Evolutionary conservation across 139 green algal species (phyloP).

Genomic region (Asterochloris erici): DNA sequence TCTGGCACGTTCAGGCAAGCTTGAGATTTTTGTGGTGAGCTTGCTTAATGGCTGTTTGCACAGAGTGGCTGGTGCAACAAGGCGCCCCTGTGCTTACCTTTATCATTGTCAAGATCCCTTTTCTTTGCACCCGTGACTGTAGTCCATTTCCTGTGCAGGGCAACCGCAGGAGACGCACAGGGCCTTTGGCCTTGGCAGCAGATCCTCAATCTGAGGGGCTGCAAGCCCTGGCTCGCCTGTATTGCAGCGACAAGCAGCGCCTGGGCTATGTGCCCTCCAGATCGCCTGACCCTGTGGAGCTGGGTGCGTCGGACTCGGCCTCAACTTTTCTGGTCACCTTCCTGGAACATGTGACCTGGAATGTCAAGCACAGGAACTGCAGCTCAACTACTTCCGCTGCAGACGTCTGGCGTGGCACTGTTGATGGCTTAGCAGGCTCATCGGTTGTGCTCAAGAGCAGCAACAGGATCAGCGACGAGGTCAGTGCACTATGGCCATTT

Average conservation of each 20-base stretch:
- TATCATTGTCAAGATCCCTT: neutral
- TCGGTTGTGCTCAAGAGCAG: neutral
- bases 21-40: neutral
- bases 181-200: neutral
- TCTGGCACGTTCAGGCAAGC: neutral
- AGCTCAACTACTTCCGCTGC: neutral
- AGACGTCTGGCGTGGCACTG: conserved; percentile 5
- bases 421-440: neutral
- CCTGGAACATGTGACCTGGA: no score
- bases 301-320: neutral
- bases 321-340: neutral
- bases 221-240: conserved; percentile 4
- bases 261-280: conserved; percentile 4
- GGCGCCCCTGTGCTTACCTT: neutral
- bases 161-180: conserved; percentile 1
- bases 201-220: neutral
- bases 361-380: neutral
- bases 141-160: neutral
- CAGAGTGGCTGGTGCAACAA: conserved; percentile 3
- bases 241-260: neutral
- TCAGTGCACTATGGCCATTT: neutral
- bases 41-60: neutral
- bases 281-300: neutral
- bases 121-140: neutral
- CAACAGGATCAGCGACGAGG: neutral